These are phyloP conservation scores for Croton setiger DNA, from an alignment of 441 rosid species.

Conservation along the genomic window DNA sequence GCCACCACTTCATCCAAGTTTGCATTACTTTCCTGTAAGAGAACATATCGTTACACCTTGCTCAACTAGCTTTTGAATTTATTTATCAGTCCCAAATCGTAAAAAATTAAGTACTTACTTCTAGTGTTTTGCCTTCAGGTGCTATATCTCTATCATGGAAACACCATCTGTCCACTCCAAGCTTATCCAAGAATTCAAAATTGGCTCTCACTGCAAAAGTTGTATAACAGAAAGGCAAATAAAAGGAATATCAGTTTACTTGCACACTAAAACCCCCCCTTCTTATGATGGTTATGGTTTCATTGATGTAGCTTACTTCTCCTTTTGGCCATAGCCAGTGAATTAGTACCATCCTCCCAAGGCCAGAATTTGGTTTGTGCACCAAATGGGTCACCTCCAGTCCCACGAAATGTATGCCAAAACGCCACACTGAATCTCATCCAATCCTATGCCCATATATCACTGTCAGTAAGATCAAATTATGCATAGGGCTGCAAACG, in stretches of 20 bases:
- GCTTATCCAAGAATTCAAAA: conserved; percentile 86
- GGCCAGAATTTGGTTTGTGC: conserved; percentile 89
- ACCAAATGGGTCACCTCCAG: conserved; percentile 89
- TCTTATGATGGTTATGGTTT: too few species aligned
- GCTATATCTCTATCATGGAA: conserved; percentile 98
- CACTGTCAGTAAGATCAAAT: conserved; percentile 21
- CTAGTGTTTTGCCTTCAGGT: conserved; percentile 72
- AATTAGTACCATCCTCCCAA: conserved; percentile 98
- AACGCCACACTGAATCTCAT: conserved; percentile 95
- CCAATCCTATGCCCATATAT: conserved; percentile 62
- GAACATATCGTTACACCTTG: too few species aligned
- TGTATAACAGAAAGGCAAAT: background rate
- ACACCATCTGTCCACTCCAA: conserved; percentile 95
- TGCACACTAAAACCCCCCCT: too few species aligned
- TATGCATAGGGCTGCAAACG: too few species aligned
- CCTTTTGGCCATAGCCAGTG: conserved; percentile 87
- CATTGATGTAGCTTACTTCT: conserved; percentile 60
- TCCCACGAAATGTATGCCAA: conserved; percentile 98
- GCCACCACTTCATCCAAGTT: conserved; percentile 92
- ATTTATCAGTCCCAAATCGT: too few species aligned
- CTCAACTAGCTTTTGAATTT: too few species aligned
- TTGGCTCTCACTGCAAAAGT: conserved; percentile 81
- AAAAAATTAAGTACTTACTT: conserved; percentile 39
- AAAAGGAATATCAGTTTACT: background rate
- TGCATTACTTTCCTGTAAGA: conserved; percentile 65